Percentiles rank a stretch among this genome's conserved stretches.
Conservation (phyloP, 2,329 filamentous ascomycete genomes). For the Fusarium sp. region DNA sequence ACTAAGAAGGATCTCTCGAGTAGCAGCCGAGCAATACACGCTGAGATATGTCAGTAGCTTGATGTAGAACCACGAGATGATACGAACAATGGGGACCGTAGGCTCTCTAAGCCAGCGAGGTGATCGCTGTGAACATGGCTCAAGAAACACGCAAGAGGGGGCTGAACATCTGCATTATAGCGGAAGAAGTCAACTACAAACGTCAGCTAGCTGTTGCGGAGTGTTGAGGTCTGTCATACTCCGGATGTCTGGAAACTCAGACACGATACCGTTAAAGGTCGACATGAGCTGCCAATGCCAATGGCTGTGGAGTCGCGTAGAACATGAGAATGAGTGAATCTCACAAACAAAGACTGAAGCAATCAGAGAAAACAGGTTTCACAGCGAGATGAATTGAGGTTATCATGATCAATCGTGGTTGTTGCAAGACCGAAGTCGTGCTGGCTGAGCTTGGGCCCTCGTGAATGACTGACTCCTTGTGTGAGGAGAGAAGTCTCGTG, state of each 20-base stretch:
- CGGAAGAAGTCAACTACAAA: slow-evolving; percentile 85
- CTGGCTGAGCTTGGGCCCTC: neutral
- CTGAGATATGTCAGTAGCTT: slow-evolving; percentile 46
- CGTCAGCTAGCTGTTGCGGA: neutral
- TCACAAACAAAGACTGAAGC: neutral
- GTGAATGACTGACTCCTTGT: neutral
- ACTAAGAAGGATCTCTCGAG: slow-evolving; percentile 81
- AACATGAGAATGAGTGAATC: neutral
- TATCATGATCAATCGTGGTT: neutral
- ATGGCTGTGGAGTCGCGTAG: neutral
- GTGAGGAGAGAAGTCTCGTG: neutral
- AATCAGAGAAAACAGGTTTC: neutral
- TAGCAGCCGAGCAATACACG: slow-evolving; percentile 90
- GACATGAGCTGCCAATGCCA: slow-evolving; percentile 67
- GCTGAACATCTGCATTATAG: slow-evolving; percentile 60
- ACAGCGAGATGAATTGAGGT: neutral
- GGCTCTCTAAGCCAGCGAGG: slow-evolving; percentile 80
- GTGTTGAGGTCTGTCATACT: slow-evolving; percentile 54
- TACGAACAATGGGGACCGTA: slow-evolving; percentile 78
- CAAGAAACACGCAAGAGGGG: slow-evolving; percentile 86
- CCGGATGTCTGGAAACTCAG: slow-evolving; percentile 84
- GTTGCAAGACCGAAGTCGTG: neutral
- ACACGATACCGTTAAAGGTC: slow-evolving; percentile 78
- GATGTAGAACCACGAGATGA: neutral
- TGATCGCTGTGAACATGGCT: slow-evolving; percentile 96